Conservation (phyloP, 768 basidiomycete species). For the Cystobasidium onofrii region DNA sequence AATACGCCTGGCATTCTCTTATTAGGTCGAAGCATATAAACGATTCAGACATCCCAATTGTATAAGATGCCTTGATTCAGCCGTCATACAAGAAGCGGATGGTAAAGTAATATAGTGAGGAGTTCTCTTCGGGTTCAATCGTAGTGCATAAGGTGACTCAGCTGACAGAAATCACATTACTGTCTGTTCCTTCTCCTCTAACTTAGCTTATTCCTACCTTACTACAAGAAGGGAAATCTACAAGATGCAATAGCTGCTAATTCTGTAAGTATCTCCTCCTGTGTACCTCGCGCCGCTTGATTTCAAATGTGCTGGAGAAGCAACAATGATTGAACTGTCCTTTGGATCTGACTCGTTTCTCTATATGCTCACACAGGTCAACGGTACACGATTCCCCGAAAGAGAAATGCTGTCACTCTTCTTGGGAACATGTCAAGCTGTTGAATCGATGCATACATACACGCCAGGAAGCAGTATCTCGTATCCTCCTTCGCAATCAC, state of each 20-base stretch:
- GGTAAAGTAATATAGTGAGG: constrained; percentile 37
- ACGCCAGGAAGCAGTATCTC: constrained; percentile 39
- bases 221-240: constrained; percentile 86
- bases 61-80: constrained; percentile 54
- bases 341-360: too few species aligned
- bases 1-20: too few species aligned
- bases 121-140: neutral
- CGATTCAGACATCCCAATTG: constrained; percentile 96
- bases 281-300: too few species aligned
- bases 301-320: too few species aligned
- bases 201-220: constrained; percentile 86
- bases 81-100: constrained; percentile 31
- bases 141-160: neutral
- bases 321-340: too few species aligned
- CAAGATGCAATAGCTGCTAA: constrained; percentile 89
- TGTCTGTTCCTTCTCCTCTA: constrained; percentile 83
- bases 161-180: constrained; percentile 52
- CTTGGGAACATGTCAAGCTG: constrained; percentile 85
- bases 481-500: constrained; percentile 27
- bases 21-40: constrained; percentile 76
- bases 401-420: constrained; percentile 79
- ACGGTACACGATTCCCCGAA: constrained; percentile 75
- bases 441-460: constrained; percentile 89
- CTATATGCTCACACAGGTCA: too few species aligned
- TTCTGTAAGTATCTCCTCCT: constrained; percentile 44